These are phyloP conservation scores for Myxozyma lipomycoides DNA, from an alignment of 805 yeast genomes.

Conservation along the genomic window DNA sequence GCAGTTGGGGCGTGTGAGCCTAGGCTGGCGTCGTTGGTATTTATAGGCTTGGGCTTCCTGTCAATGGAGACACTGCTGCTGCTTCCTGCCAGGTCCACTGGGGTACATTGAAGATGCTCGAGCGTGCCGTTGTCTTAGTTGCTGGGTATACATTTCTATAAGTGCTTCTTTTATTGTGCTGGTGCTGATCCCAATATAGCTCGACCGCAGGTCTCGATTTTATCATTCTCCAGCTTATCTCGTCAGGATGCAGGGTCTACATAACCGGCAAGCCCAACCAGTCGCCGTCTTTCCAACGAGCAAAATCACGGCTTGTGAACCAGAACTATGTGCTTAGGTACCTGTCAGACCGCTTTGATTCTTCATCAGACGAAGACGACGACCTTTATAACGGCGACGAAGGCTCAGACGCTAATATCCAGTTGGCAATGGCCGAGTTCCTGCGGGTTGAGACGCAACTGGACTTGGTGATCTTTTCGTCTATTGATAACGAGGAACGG, in stretches of 20 bases:
- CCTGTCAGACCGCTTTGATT: conserved; percentile 4
- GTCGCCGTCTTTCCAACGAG: conserved; percentile 17
- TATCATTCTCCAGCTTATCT: conserved; percentile 20
- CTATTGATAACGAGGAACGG: conserved; percentile 12
- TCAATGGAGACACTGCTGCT: too few relatives aligned
- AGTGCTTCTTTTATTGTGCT: not conserved
- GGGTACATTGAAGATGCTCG: conserved; percentile 4
- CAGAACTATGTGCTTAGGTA: conserved; percentile 4
- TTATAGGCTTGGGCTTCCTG: too few relatives aligned
- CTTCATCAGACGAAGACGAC: conserved; percentile 4
- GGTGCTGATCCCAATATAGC: not conserved
- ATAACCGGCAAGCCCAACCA: conserved; percentile 12
- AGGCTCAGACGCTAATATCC: not conserved
- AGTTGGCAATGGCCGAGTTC: conserved; percentile 9
- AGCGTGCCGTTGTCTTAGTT: conserved; percentile 19
- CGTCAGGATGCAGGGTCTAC: conserved; percentile 19
- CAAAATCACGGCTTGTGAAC: conserved; percentile 9
- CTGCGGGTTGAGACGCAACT: conserved; percentile 14
- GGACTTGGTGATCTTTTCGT: conserved; percentile 16
- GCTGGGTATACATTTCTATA: not conserved
- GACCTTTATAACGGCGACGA: not conserved
- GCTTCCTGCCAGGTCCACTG: not conserved
- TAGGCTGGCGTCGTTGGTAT: too few relatives aligned
- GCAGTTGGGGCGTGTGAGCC: too few relatives aligned
- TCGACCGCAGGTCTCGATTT: conserved; percentile 21